Evolutionary conservation across 176 grass and related monocot species (phyloP).

Genomic region (Aegilops umbellulata): DNA sequence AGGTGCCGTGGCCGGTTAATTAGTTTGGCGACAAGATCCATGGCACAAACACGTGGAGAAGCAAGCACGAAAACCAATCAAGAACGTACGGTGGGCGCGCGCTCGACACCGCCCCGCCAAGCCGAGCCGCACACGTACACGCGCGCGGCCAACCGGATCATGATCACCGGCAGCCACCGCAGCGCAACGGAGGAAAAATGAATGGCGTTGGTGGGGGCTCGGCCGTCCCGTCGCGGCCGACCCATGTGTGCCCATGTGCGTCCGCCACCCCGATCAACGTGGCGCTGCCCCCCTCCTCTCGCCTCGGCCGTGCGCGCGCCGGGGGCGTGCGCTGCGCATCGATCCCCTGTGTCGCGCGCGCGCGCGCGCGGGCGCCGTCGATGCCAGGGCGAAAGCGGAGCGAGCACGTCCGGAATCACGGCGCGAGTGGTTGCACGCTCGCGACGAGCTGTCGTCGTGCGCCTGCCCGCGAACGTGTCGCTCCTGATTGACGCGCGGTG

Average conservation of each 20-base stretch:
- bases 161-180: background rate
- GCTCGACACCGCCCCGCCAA: background rate
- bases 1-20: background rate
- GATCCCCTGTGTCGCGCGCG: no score
- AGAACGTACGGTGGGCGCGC: background rate
- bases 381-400: background rate
- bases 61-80: background rate
- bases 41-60: background rate
- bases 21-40: background rate
- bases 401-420: background rate
- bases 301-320: background rate
- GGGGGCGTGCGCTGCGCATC: background rate
- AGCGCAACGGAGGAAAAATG: background rate
- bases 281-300: background rate
- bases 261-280: conserved; percentile 3
- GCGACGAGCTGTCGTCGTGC: background rate
- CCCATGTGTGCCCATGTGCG: conserved; percentile 1
- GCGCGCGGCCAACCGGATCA: background rate
- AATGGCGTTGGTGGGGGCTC: background rate
- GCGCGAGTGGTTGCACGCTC: background rate
- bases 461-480: background rate
- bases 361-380: no score
- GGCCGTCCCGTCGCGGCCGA: background rate
- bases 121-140: conserved; percentile 3
- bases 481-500: background rate